These are phyloP conservation scores for Hibiscus syriacus DNA, from an alignment of 345 rosid species.

Conservation along the genomic window DNA sequence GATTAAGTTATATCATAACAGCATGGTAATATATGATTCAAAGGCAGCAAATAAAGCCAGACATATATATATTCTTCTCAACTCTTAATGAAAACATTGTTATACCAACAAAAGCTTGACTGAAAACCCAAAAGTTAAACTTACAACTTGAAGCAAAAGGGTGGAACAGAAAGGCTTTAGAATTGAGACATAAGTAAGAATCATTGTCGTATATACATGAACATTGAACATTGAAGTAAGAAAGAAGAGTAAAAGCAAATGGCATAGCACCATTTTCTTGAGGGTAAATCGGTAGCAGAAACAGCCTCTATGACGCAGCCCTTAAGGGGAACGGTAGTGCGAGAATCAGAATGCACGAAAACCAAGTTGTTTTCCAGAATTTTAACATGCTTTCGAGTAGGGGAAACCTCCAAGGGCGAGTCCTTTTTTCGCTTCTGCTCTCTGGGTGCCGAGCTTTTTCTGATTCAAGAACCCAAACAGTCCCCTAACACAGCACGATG, in stretches of 20 bases:
- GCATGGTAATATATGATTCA: neutral
- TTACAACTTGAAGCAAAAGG: neutral
- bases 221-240: neutral
- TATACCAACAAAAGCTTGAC: neutral
- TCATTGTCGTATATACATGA: neutral
- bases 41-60: neutral
- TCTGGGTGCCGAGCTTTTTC: slow-evolving; percentile 38
- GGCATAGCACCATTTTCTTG: slow-evolving; percentile 68
- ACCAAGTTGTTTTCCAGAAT: slow-evolving; percentile 49
- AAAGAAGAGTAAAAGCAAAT: neutral
- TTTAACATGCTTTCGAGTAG: slow-evolving; percentile 43
- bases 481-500: slow-evolving; percentile 42
- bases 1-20: neutral
- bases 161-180: neutral
- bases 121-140: neutral
- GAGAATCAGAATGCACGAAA: slow-evolving; percentile 47
- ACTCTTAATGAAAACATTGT: neutral
- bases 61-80: neutral
- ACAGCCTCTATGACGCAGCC: slow-evolving; percentile 72
- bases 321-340: slow-evolving; percentile 33
- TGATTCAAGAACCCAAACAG: slow-evolving; percentile 72
- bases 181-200: neutral
- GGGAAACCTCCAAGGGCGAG: slow-evolving; percentile 47
- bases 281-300: slow-evolving; percentile 58
- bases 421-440: slow-evolving; percentile 63